phyloP scores from a whole-genome alignment of 2,329 filamentous ascomycete genomes.

The Beauveria sp. region DNA sequence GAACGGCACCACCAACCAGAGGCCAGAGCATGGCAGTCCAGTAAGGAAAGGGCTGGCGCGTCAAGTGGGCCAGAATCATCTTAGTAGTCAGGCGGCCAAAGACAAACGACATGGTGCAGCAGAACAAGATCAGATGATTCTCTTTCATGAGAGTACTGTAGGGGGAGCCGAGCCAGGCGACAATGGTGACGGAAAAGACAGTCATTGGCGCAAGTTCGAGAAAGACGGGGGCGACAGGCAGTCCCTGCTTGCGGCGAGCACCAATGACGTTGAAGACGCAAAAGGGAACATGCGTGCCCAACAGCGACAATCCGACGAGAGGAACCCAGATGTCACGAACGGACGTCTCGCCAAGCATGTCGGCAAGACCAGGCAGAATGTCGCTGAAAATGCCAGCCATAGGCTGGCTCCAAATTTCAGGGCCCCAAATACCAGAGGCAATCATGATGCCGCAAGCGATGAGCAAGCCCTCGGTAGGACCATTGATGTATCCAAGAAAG shows the following conservation, averaged over 20 bases:
- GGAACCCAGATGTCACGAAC: constrained; percentile 84
- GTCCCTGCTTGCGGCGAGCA: constrained; percentile 62
- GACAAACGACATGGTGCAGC: constrained; percentile 89
- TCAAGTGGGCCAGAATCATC: constrained; percentile 94
- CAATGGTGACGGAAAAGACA: constrained; percentile 66
- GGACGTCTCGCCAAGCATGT: constrained; percentile 61
- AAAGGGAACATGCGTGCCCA: constrained; percentile 73
- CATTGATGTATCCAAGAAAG: constrained; percentile 94
- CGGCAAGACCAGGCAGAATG: constrained; percentile 40
- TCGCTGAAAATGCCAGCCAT: constrained; percentile 61
- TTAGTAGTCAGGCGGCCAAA: constrained; percentile 98
- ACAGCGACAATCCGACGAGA: constrained; percentile 56
- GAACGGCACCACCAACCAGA: constrained; percentile 72
- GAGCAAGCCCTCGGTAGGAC: constrained; percentile 89
- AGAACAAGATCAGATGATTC: constrained; percentile 88
- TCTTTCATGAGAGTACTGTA: constrained; percentile 73
- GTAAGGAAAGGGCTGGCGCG: constrained; percentile 88
- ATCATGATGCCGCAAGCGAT: constrained; percentile 83
- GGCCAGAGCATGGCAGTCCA: constrained; percentile 90
- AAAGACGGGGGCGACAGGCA: constrained; percentile 75
- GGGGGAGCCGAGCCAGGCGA: constrained; percentile 83
- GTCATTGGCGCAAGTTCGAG: constrained; percentile 90
- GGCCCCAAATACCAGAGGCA: constrained; percentile 78
- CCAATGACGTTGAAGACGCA: constrained; percentile 80
- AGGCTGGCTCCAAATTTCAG: constrained; percentile 74